Percentiles rank a stretch among this genome's conserved stretches.
Conservation (phyloP, 768 basidiomycete genomes). For the Candolleomyces eurysporus region DNA sequence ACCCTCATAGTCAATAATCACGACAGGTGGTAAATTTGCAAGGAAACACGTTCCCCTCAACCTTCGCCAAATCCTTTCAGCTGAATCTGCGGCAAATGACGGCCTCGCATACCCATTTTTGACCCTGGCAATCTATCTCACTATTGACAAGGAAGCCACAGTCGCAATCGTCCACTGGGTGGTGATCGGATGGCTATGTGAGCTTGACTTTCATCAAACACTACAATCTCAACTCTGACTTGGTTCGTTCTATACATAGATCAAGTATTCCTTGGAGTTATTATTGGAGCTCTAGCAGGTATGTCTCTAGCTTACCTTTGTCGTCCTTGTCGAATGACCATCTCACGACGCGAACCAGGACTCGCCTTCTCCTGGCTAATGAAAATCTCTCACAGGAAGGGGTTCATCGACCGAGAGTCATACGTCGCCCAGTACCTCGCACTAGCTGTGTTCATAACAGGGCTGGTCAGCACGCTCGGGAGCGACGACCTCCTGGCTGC, state of each 20-base stretch:
- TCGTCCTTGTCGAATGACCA: not conserved
- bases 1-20: not conserved
- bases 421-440: conserved; percentile 80
- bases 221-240: not conserved
- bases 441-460: conserved; percentile 65
- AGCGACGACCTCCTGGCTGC: conserved; percentile 84
- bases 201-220: conserved; percentile 12
- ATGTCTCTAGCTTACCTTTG: conserved; percentile 14
- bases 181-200: conserved; percentile 80
- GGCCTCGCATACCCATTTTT: conserved; percentile 95
- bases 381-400: conserved; percentile 39
- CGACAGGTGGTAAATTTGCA: conserved; percentile 67
- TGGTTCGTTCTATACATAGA: conserved; percentile 43
- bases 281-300: conserved; percentile 60
- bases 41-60: conserved; percentile 67
- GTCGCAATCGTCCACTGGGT: conserved; percentile 84
- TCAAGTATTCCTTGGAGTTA: conserved; percentile 73
- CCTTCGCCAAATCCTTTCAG: conserved; percentile 77
- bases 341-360: conserved; percentile 35
- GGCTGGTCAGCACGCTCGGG: conserved; percentile 71
- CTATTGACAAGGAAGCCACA: conserved; percentile 58
- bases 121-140: conserved; percentile 81
- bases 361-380: conserved; percentile 69
- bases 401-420: conserved; percentile 50
- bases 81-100: conserved; percentile 94